These are phyloP conservation scores for Amanita pallidorosea DNA, from an alignment of 768 basidiomycete species.

Conservation along the genomic window DNA sequence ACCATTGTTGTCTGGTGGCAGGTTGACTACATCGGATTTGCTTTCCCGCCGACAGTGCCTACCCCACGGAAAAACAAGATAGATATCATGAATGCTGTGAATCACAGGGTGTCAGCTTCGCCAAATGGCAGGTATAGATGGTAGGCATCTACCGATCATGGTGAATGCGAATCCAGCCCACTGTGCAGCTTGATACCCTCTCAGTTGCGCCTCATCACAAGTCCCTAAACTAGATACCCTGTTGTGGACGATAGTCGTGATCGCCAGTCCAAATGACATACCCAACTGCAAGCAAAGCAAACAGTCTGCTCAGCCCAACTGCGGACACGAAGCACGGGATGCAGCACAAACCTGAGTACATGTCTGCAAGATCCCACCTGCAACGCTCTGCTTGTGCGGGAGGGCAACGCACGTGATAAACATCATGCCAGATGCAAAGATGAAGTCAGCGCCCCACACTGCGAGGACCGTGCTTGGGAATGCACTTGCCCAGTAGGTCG, in stretches of 20 bases:
- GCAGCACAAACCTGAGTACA: slow-evolving; percentile 51
- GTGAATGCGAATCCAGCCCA: slow-evolving; percentile 60
- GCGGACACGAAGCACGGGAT: neutral
- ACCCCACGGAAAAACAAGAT: too few species aligned
- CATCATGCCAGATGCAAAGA: slow-evolving; percentile 60
- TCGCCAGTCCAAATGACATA: slow-evolving; percentile 17
- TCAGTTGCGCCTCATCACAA: slow-evolving; percentile 24
- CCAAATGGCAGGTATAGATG: neutral
- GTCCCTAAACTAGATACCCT: neutral
- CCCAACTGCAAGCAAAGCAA: neutral
- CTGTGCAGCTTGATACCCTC: slow-evolving; percentile 54
- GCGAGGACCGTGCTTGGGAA: slow-evolving; percentile 57
- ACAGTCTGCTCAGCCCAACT: neutral
- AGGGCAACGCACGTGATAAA: slow-evolving; percentile 60
- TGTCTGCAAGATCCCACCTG: slow-evolving; percentile 73
- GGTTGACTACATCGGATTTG: too few species aligned
- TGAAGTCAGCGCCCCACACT: slow-evolving; percentile 73
- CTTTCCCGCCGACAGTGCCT: too few species aligned
- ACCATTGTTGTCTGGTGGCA: too few species aligned
- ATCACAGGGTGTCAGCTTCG: neutral
- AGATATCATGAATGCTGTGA: neutral
- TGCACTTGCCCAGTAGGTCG: slow-evolving; percentile 63
- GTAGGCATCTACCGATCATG: slow-evolving; percentile 32
- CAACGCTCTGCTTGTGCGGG: slow-evolving; percentile 65
- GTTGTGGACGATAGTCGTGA: slow-evolving; percentile 6